Evolutionary conservation across 768 basidiomycete genomes (phyloP), one percentile per base, ranked within the genome.

Genomic region (Sporobolomyces roseus): DNA sequence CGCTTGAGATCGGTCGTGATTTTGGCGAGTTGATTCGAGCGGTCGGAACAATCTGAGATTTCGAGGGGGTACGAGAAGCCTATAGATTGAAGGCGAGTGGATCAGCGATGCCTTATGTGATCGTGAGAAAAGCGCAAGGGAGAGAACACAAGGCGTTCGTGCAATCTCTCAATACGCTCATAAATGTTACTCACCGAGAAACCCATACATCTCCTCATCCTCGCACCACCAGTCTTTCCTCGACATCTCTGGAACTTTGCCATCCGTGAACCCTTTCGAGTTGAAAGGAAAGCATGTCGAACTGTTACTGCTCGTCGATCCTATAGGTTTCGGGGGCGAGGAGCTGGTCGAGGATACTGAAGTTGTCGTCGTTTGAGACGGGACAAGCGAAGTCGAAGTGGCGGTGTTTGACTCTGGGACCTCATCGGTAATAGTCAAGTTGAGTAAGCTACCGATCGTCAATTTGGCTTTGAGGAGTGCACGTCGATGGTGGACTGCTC

Each of bases 1-100:
- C 63, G 41, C 10, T 23, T 32, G 21, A 74, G 61, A 43, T 74
- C 70, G 1, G 1, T 5, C 33, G n/a, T 52, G 17, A 74, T 74
- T 43, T 66, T 63, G 12, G 33, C 16, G 25, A 58, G 63, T 19
- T 33, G 52, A 54, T 74, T 74, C 32, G 66, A 63, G 2, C 33
- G 29, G 19, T 68, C 67, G n/a, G 27, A 33, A 59, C 73, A 74
- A 25, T 69, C 52, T 13, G 56, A 21, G 19, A 33, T 48, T 32
- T 73, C 58, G 43, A 60, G 45, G 2, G 58, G 58, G 25, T 60
- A 60, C 19, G 45, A 48, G 45, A 60, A 60, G 2, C 58, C 58
- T 60, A 14, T 5, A 13, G 43, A 10, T 7, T 16, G 19, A 46
- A 29, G 17, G 25, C 9, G 25, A n/a, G 8, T 5, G 38, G 36